Percentiles rank a stretch among this genome's conserved stretches.
phyloP scores from a whole-genome alignment of 345 rosid species.

The Carallia pectinifolia region DNA sequence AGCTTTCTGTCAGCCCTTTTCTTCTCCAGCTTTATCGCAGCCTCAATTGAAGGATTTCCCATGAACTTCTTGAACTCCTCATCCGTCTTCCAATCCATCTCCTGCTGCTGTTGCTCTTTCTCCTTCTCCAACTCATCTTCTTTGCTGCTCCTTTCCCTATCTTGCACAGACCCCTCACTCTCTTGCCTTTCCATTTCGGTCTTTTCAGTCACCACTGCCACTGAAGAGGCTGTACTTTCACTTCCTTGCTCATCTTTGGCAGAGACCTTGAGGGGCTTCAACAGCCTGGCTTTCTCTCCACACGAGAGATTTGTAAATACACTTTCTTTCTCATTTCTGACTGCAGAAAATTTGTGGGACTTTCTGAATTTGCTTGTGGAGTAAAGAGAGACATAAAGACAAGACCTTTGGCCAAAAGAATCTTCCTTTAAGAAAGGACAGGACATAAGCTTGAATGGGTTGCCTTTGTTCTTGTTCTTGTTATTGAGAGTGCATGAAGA shows the following conservation, averaged over 20 bases:
- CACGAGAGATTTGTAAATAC: slow-evolving; percentile 5
- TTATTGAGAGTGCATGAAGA: slow-evolving; percentile 13
- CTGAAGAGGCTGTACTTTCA: slow-evolving; percentile 29
- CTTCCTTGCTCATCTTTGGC: slow-evolving; percentile 40
- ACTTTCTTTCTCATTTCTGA: slow-evolving; percentile 6
- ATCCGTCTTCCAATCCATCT: slow-evolving; percentile 85
- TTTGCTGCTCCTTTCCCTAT: slow-evolving; percentile 8
- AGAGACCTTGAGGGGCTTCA: slow-evolving; percentile 33
- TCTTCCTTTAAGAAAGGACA: background rate
- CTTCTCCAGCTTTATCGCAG: slow-evolving; percentile 94
- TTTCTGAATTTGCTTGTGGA: background rate
- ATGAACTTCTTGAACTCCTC: slow-evolving; percentile 95
- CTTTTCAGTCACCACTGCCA: slow-evolving; percentile 43
- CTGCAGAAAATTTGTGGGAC: background rate
- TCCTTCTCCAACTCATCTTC: slow-evolving; percentile 31
- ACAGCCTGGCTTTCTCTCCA: background rate
- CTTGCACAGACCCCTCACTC: slow-evolving; percentile 21
- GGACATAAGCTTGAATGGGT: background rate
- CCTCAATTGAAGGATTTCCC: slow-evolving; percentile 96
- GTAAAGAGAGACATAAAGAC: background rate
- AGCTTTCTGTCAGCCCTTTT: slow-evolving; percentile 89
- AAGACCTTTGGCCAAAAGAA: background rate
- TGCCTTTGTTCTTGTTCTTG: background rate
- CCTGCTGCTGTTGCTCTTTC: slow-evolving; percentile 66
- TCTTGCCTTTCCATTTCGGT: slow-evolving; percentile 14